phyloP scores from a whole-genome alignment of 2,329 filamentous ascomycete species.

The Aschersonia sp. region DNA sequence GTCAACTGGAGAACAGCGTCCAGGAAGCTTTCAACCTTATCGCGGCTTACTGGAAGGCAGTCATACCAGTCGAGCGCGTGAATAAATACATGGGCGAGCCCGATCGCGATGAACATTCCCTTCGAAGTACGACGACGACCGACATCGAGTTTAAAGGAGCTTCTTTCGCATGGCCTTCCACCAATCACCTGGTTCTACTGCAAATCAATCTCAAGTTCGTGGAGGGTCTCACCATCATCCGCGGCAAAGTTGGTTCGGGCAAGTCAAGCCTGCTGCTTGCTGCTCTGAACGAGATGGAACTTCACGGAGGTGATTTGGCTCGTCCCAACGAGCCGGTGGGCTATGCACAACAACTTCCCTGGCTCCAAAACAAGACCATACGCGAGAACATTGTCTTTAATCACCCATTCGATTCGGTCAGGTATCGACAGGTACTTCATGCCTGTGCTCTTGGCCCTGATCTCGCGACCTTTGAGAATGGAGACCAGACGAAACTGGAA shows the following conservation, averaged over 20 bases:
- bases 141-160: conserved; percentile 45
- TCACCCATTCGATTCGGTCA: conserved; percentile 32
- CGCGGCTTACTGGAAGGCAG: conserved; percentile 64
- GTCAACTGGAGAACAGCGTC: conserved; percentile 57
- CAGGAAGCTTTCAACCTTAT: conserved; percentile 63
- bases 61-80: conserved; percentile 68
- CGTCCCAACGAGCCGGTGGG: conserved; percentile 35
- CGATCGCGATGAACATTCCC: conserved; percentile 45
- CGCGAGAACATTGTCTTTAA: conserved; percentile 52
- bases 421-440: conserved; percentile 46
- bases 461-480: conserved; percentile 37
- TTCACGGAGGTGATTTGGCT: conserved; percentile 33
- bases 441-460: conserved; percentile 45
- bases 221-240: conserved; percentile 38
- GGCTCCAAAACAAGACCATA: conserved; percentile 52
- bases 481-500: conserved; percentile 44
- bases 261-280: conserved; percentile 47
- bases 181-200: conserved; percentile 33
- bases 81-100: conserved; percentile 79
- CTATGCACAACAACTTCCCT: conserved; percentile 46
- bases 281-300: conserved; percentile 52
- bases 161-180: conserved; percentile 69
- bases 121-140: conserved; percentile 15
- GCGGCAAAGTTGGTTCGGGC: conserved; percentile 44
- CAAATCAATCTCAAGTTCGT: conserved; percentile 30